Percentiles rank a stretch among this genome's conserved stretches.
phyloP scores from a whole-genome alignment of 2,329 filamentous ascomycete species.

The Fusarium sulawesiense region DNA sequence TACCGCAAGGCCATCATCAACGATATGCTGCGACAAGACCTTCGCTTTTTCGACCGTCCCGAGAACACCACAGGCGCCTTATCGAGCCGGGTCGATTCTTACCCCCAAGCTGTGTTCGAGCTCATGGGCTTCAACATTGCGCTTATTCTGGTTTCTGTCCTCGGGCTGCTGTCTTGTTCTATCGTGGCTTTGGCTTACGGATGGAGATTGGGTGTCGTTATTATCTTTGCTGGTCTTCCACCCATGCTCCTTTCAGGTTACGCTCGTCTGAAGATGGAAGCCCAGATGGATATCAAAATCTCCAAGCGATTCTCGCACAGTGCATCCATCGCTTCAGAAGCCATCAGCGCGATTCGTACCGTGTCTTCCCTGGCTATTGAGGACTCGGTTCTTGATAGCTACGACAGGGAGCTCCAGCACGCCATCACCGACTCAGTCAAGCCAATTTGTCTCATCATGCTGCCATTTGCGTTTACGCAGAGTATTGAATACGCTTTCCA shows the following conservation, averaged over 20 bases:
- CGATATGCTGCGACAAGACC: background rate
- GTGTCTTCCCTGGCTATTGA: conserved; percentile 55
- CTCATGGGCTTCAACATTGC: conserved; percentile 53
- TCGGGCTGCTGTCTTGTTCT: conserved; percentile 42
- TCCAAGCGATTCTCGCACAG: conserved; percentile 43
- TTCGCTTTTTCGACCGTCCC: conserved; percentile 51
- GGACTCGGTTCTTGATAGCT: conserved; percentile 14
- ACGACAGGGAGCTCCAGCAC: background rate
- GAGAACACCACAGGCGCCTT: conserved; percentile 52
- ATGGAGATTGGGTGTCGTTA: conserved; percentile 60
- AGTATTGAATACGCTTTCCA: conserved; percentile 49
- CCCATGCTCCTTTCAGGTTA: conserved; percentile 49
- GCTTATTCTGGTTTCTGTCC: conserved; percentile 48
- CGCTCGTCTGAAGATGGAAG: conserved; percentile 52
- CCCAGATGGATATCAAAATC: conserved; percentile 51
- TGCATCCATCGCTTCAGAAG: conserved; percentile 55
- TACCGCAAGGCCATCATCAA: background rate
- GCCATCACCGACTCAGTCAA: background rate
- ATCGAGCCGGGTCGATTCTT: conserved; percentile 46
- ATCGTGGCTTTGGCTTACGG: conserved; percentile 56
- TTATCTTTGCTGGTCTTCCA: conserved; percentile 49
- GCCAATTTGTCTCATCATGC: background rate
- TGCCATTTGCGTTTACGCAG: conserved; percentile 43
- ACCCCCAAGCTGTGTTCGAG: conserved; percentile 51
- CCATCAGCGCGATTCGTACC: conserved; percentile 51